Conservation (phyloP, 1,139 yeast species). For the Taiozyma onychis region DNA sequence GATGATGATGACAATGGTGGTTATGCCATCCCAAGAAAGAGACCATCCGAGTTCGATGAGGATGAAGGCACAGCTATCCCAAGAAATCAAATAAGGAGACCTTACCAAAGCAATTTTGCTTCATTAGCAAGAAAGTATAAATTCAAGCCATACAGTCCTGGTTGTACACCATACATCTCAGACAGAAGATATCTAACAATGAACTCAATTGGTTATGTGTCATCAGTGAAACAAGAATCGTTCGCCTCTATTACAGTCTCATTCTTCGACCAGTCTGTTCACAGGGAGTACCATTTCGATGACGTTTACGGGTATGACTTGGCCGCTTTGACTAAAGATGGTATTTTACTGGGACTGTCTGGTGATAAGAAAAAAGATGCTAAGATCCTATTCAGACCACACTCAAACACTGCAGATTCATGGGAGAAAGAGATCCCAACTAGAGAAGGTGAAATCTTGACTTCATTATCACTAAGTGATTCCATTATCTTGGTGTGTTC, state of each 20-base stretch:
- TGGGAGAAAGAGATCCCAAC: conserved; percentile 39
- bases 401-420: conserved; percentile 29
- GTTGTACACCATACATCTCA: conserved; percentile 77
- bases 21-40: conserved; percentile 29
- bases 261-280: conserved; percentile 77
- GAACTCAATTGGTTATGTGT: conserved; percentile 76
- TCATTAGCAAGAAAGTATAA: conserved; percentile 11
- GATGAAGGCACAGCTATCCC: conserved; percentile 6
- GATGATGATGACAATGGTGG: conserved; percentile 56
- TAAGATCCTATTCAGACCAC: conserved; percentile 37
- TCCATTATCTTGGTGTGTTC: conserved; percentile 48
- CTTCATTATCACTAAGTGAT: conserved; percentile 47
- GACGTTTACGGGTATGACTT: conserved; percentile 69
- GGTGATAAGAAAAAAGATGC: conserved; percentile 26
- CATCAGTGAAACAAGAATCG: conserved; percentile 61
- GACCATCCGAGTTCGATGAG: conserved; percentile 14
- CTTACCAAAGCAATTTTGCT: neutral
- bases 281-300: conserved; percentile 80
- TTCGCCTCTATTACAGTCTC: conserved; percentile 76
- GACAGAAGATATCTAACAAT: conserved; percentile 75
- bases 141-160: conserved; percentile 49
- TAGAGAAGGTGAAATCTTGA: conserved; percentile 39
- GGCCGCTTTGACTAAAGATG: conserved; percentile 66
- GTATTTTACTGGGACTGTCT: conserved; percentile 57
- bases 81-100: neutral